Conservation (phyloP, 2,329 filamentous ascomycete species). For the Fusarium napiforme region DNA sequence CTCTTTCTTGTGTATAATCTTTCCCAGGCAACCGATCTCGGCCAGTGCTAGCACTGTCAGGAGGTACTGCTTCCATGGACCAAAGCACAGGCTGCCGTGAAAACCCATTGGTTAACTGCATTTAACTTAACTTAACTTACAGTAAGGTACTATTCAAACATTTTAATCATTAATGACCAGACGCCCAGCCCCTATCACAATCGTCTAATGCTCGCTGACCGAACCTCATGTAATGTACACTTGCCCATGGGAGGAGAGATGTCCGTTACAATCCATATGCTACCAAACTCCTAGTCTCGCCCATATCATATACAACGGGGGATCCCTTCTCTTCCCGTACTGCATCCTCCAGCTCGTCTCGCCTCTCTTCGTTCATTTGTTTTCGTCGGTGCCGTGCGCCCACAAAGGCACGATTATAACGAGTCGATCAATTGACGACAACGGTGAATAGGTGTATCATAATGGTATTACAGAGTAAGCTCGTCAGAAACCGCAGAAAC, state of each 20-base stretch:
- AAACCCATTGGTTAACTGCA: background rate
- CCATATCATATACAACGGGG: constrained; percentile 47
- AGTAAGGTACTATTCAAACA: constrained; percentile 22
- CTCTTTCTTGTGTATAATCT: background rate
- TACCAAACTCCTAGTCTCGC: constrained; percentile 47
- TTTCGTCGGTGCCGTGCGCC: constrained; percentile 11
- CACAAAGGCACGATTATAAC: constrained; percentile 37
- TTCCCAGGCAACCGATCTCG: background rate
- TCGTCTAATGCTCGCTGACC: constrained; percentile 60
- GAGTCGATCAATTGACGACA: constrained; percentile 28
- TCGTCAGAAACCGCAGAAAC: constrained; percentile 43
- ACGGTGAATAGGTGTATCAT: constrained; percentile 29
- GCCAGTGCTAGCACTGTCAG: constrained; percentile 12
- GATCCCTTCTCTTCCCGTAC: constrained; percentile 22
- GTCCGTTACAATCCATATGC: constrained; percentile 55
- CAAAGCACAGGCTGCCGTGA: background rate
- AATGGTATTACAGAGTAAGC: constrained; percentile 46
- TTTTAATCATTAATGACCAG: constrained; percentile 48
- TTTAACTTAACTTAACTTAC: background rate
- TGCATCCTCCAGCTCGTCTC: constrained; percentile 18
- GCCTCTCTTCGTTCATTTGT: constrained; percentile 17
- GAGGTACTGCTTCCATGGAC: background rate
- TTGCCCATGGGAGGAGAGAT: constrained; percentile 64
- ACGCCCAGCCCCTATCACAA: constrained; percentile 48
- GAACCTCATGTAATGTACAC: constrained; percentile 61